Conservation (phyloP, 352 stramenopile genomes). For the Pythium guiyangense region DNA sequence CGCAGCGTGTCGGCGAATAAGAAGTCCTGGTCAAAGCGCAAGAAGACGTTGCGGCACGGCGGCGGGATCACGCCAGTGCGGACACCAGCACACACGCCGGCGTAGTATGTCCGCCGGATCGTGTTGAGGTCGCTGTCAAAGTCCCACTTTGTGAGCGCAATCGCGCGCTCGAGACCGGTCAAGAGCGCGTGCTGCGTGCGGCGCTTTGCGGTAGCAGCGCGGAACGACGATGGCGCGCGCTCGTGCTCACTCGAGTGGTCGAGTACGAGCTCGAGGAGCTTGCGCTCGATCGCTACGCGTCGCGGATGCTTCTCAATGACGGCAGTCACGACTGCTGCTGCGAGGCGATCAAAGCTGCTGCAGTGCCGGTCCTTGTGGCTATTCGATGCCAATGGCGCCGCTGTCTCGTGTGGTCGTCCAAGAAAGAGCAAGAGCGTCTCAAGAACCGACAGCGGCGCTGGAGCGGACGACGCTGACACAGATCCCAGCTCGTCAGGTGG, state of each 20-base stretch:
- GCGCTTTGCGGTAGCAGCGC: background rate
- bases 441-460: conserved; percentile 1
- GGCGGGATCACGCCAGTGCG: conserved; percentile 37
- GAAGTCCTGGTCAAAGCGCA: conserved; percentile 31
- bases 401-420: background rate
- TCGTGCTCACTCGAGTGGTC: background rate
- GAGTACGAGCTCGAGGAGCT: conserved; percentile 1
- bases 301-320: conserved; percentile 22
- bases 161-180: conserved; percentile 17
- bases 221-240: too few species aligned
- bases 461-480: background rate
- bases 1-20: conserved; percentile 7
- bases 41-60: conserved; percentile 27
- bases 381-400: background rate
- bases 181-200: background rate
- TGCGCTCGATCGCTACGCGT: conserved; percentile 9
- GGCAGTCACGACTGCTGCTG: conserved; percentile 12
- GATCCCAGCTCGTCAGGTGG: background rate
- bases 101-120: conserved; percentile 33
- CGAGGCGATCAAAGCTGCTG: conserved; percentile 22
- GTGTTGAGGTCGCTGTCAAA: conserved; percentile 36
- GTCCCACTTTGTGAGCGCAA: conserved; percentile 37
- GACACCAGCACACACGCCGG: conserved; percentile 27
- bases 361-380: background rate
- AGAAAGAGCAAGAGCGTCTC: conserved; percentile 9